Evolutionary conservation across 2,329 filamentous ascomycete genomes (phyloP), one percentile per base, ranked within the genome.

Genomic region (Fusarium abutilonis): DNA sequence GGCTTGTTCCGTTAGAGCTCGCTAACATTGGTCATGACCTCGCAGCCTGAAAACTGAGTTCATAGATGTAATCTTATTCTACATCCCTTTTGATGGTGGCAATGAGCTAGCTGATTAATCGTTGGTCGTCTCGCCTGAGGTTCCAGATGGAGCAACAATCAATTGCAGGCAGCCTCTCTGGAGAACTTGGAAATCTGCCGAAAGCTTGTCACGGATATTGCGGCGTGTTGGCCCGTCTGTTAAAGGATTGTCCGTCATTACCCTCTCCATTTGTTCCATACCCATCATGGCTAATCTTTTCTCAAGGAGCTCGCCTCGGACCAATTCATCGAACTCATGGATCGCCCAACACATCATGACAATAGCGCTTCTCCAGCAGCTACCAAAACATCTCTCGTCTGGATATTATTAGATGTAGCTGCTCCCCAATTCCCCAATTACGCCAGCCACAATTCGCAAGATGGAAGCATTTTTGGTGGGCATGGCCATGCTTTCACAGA

Each of bases 351-450:
- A 38, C 1, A 21, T 11, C 0, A 9, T 3, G 23, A 44, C 2
- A 19, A 45, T 2, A 15, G 8, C 13, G 3, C 26, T 0, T 45
- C 44, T 2, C 29, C 48, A 1, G 35, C 55, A 2, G 49, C 47
- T 3, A 49, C 51, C 1, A 57, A 45, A 9, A 60, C 42, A 6
- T 60, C 58, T 1, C 40, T 57, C 2, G 60, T 66, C 11, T 66
- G 63, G 63, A 36, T 46, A 0, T 15, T 66, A 0, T 19, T 66
- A 4, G 63, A 66, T 1, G 38, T 66, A 2, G 55, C 63, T 0
- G 59, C 63, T 4, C 38, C 63, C 0, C 63, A 66, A 13, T 66
- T 64, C 4, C 63, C 63, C 1, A 40, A 36, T 8, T 66, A 60
- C 26, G 19, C 31, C 6, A 39, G 32, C 6, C 53, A 52, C 2